A percentile compares a stretch with the other conserved stretches of the same genome.
These are phyloP conservation scores for Cytospora leucostoma DNA, from an alignment of 2,329 filamentous ascomycete genomes.

Conservation along the genomic window DNA sequence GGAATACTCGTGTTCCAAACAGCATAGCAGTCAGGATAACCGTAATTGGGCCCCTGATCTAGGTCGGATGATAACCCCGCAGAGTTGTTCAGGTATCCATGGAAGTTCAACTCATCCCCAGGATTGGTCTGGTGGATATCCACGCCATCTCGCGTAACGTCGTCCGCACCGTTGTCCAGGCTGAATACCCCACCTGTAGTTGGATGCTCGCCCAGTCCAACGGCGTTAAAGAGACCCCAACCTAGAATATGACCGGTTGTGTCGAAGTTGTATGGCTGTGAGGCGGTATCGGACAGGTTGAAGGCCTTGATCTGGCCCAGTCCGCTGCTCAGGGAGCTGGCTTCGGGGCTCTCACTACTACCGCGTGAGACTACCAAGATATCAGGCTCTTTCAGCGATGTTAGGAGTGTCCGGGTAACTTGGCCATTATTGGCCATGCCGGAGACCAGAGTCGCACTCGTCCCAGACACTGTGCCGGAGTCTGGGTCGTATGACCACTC, in stretches of 20 bases:
- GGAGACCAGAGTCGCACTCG: constrained; percentile 52
- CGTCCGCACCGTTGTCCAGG: constrained; percentile 72
- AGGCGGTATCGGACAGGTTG: constrained; percentile 35
- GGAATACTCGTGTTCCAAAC: constrained; percentile 60
- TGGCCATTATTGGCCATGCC: constrained; percentile 63
- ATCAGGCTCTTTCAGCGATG: constrained; percentile 52
- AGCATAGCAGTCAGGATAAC: constrained; percentile 53
- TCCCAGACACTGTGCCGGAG: constrained; percentile 44
- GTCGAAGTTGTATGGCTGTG: constrained; percentile 47
- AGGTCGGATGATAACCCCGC: background rate
- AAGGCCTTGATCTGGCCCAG: constrained; percentile 62
- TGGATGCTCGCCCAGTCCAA: constrained; percentile 68
- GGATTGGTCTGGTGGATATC: constrained; percentile 71
- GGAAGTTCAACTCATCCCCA: constrained; percentile 73
- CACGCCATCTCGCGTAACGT: constrained; percentile 57
- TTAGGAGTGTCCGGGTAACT: constrained; percentile 62
- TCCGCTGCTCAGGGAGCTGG: constrained; percentile 49
- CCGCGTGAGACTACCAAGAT: constrained; percentile 64
- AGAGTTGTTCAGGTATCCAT: constrained; percentile 52
- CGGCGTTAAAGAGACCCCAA: constrained; percentile 74
- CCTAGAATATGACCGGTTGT: constrained; percentile 53
- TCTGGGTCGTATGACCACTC: constrained; percentile 61
- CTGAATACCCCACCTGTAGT: constrained; percentile 53
- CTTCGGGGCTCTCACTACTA: constrained; percentile 60
- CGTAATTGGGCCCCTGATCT: constrained; percentile 47